phyloP scores from a whole-genome alignment of 164 flowering plant species.

The Paratinospora sagittata region DNA sequence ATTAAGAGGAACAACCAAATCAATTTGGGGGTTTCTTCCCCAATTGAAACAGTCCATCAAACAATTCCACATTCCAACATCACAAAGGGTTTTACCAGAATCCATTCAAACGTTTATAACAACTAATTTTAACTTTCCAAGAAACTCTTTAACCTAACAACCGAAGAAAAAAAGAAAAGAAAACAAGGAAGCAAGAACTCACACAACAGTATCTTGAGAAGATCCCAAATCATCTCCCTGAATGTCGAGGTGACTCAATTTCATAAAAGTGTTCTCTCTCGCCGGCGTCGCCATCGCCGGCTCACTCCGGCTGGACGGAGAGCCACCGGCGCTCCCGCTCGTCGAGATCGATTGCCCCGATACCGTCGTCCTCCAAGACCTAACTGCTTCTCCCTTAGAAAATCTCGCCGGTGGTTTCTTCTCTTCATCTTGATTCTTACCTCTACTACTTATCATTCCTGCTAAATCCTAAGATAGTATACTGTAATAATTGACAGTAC shows the following conservation, averaged over 20 bases:
- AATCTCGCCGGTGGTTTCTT: constrained; percentile 32
- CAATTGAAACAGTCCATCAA: background rate
- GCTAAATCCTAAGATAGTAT: no score
- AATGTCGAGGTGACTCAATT: constrained; percentile 63
- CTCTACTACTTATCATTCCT: constrained; percentile 30
- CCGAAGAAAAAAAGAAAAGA: background rate
- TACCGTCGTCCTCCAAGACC: constrained; percentile 60
- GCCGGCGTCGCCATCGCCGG: constrained; percentile 61
- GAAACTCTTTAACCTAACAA: background rate
- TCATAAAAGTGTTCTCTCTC: constrained; percentile 46
- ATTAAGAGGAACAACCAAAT: no score
- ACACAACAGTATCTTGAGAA: constrained; percentile 57
- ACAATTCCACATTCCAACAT: background rate
- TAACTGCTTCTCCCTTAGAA: constrained; percentile 33
- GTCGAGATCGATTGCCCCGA: constrained; percentile 90
- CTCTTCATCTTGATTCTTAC: constrained; percentile 37
- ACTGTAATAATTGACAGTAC: background rate
- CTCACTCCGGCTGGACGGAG: constrained; percentile 74
- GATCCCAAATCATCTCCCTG: constrained; percentile 72
- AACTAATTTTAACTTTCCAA: background rate
- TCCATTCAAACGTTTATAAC: background rate
- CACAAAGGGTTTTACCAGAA: background rate
- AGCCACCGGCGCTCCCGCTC: constrained; percentile 86
- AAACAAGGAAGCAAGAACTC: constrained; percentile 17
- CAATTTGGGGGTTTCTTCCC: constrained; percentile 5